Evolutionary conservation across 2,329 filamentous ascomycete species (phyloP), one percentile per base, ranked within the genome.

Genomic region (Didymella lethalis): DNA sequence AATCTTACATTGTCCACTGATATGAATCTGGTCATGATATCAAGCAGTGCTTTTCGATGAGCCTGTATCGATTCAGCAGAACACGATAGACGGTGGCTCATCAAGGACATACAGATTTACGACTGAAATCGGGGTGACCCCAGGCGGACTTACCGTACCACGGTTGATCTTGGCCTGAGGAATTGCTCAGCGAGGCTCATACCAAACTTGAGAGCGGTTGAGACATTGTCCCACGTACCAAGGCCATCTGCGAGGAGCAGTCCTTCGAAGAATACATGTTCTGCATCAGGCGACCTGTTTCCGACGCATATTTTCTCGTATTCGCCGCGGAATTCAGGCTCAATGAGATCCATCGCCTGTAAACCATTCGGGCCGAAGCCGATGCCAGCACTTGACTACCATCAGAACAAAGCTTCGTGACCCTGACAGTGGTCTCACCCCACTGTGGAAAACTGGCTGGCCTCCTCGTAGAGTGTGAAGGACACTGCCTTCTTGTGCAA

Each of bases 21-120:
- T 28, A 76, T 80, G 68, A 73, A 81, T 80, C 62, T 85, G 75
- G 66, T 84, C 78, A 82, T 78, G 40, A 80, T 79, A 28, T 81
- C 76, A 10, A 82, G 65, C 46, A 82, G 62, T 49, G 77, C 77
- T 50, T 73, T 78, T 34, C 80, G 68, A 60, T 82, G 80, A 6
- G 79, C 79, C 47, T 47, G 14, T 7, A 7, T n/a, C 4, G 7
- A 4, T 12, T 43, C 11, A 44, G 23, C 25, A 31, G 23, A 11
- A 3, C 28, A 20, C n/a, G 25, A 11, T 20, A 32, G 10, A 14
- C 23, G 16, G n/a, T 23, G 16, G 10, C 7, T 5, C 7, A 26
- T 8, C 11, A 5, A 23, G 18, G 7, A 57, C 20, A 45, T 64
- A 6, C 48, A 7, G 32, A 52, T 48, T 48, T 41, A 16, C 50